Conservation (phyloP, 495 filamentous ascomycete species). For the Collariella sp. region DNA sequence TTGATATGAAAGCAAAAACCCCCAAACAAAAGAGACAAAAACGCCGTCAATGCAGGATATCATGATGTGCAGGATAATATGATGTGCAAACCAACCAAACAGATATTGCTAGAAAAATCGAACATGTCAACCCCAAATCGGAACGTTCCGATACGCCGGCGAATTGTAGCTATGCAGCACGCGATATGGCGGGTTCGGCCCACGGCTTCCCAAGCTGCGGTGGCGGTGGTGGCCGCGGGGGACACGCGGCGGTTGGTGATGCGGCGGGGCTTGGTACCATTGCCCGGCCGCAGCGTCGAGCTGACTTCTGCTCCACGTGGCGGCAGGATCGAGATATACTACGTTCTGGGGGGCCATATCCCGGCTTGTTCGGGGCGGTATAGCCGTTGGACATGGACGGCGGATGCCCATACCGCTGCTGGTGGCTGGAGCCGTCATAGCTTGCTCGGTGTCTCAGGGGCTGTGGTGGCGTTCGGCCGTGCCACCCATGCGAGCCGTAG, state of each 20-base stretch:
- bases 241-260: conserved; percentile 24
- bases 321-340: conserved; percentile 16
- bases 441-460: conserved; percentile 34
- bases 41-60: conserved; percentile 13
- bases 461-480: conserved; percentile 14
- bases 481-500: conserved; percentile 18
- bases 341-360: conserved; percentile 24
- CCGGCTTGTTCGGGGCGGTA: conserved; percentile 15
- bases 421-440: conserved; percentile 32
- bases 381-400: conserved; percentile 36
- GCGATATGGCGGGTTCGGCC: conserved; percentile 29
- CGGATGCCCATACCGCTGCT: conserved; percentile 21
- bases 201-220: conserved; percentile 27
- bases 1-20: background rate
- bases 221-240: conserved; percentile 33
- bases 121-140: conserved; percentile 31
- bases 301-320: conserved; percentile 24
- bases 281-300: conserved; percentile 22
- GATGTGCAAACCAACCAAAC: background rate
- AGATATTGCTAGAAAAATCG: background rate
- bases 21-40: background rate
- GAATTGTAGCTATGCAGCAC: conserved; percentile 44
- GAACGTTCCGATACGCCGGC: conserved; percentile 37
- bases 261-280: conserved; percentile 23
- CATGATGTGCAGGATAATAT: background rate